Percentiles rank a stretch among this genome's conserved stretches.
Conservation (phyloP, 176 grass and related monocot species). For the Carex parvula region DNA sequence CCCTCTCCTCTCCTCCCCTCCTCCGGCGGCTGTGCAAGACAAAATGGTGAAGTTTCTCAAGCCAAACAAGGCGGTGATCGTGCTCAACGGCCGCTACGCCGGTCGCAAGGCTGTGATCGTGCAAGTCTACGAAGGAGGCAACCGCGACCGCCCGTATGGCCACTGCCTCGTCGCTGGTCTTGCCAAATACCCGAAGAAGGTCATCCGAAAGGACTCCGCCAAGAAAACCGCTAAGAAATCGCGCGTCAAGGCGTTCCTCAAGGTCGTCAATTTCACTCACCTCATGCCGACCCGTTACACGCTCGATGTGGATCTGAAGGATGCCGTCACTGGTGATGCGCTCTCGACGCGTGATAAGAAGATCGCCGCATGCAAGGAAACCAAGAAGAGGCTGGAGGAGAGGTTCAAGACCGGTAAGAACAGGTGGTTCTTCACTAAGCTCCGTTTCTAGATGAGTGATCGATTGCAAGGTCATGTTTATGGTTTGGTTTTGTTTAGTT, state of each 20-base stretch:
- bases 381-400: conserved; percentile 56
- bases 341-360: conserved; percentile 49
- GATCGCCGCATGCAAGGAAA: conserved; percentile 53
- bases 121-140: conserved; percentile 62
- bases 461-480: neutral
- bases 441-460: conserved; percentile 38
- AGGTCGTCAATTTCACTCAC: conserved; percentile 75
- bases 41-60: conserved; percentile 64
- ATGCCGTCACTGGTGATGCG: conserved; percentile 35
- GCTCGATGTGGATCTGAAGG: conserved; percentile 62
- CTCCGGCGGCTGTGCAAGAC: conserved; percentile 9
- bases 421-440: conserved; percentile 74
- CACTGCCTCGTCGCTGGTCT: conserved; percentile 62
- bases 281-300: conserved; percentile 70
- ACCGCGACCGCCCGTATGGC: conserved; percentile 55
- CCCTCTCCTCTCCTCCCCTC: neutral
- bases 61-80: conserved; percentile 55
- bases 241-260: conserved; percentile 65
- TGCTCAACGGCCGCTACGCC: conserved; percentile 42
- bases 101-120: conserved; percentile 61
- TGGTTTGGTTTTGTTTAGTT: neutral
- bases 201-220: conserved; percentile 54
- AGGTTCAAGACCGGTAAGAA: conserved; percentile 68
- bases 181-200: conserved; percentile 62
- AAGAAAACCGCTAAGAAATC: conserved; percentile 75